Conservation (phyloP, 805 yeast species). For the Hanseniaspora thailandica region DNA sequence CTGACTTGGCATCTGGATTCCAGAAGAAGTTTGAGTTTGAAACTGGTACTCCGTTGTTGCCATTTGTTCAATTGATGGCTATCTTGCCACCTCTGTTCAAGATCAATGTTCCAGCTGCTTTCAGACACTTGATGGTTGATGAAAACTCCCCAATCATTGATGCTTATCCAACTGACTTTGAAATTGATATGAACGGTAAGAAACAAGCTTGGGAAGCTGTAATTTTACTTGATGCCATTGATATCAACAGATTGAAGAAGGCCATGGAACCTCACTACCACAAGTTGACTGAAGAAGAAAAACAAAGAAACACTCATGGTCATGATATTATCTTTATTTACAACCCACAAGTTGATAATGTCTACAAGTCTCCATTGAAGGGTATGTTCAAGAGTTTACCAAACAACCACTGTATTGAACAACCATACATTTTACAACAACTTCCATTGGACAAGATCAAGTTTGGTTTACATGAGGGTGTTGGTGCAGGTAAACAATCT, state of each 20-base stretch:
- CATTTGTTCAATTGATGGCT: conserved; percentile 94
- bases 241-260: conserved; percentile 57
- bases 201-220: conserved; percentile 98
- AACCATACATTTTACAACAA: conserved; percentile 41
- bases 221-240: conserved; percentile 83
- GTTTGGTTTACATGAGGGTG: conserved; percentile 54
- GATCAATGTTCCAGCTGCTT: conserved; percentile 61
- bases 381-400: conserved; percentile 67
- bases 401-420: conserved; percentile 66
- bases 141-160: conserved; percentile 76
- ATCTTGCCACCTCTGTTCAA: conserved; percentile 90
- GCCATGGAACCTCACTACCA: conserved; percentile 60
- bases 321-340: conserved; percentile 51
- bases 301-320: conserved; percentile 64
- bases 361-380: conserved; percentile 66
- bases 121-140: conserved; percentile 76
- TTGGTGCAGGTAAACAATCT: conserved; percentile 54
- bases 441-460: conserved; percentile 31
- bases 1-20: conserved; percentile 69
- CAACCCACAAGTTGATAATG: conserved; percentile 61
- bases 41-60: conserved; percentile 68
- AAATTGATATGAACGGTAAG: conserved; percentile 84
- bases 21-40: conserved; percentile 52
- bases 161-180: conserved; percentile 81
- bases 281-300: conserved; percentile 58